Evolutionary conservation across 192 early-diverging fungal species (phyloP).

Genomic region (Phlyctochytrium planicorne): DNA sequence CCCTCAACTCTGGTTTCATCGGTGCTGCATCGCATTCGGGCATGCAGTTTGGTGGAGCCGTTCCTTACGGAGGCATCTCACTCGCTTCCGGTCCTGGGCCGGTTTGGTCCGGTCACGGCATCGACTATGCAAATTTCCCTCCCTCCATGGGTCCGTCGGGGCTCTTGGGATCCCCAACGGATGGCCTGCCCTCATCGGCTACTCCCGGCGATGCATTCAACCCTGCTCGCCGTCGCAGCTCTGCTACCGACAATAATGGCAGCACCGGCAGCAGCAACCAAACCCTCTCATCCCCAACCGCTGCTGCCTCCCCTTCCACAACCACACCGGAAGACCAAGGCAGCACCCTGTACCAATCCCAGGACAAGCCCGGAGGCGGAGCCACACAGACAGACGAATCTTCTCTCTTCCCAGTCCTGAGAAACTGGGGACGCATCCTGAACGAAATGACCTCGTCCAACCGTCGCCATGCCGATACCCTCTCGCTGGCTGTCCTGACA

Average conservation of each 20-base stretch:
- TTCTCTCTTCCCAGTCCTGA: slow-evolving; percentile 13
- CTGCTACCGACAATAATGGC: background rate
- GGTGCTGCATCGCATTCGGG: background rate
- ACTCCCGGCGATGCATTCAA: background rate
- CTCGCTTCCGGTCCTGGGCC: background rate
- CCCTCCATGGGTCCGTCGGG: background rate
- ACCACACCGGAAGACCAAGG: background rate
- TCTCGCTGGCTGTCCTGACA: slow-evolving; percentile 23
- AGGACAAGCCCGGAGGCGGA: background rate
- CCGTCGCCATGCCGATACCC: slow-evolving; percentile 32
- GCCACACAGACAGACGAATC: slow-evolving; percentile 19
- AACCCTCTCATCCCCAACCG: background rate
- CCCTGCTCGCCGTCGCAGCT: background rate
- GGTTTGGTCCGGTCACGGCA: background rate
- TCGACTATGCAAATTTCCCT: background rate
- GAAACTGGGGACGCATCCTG: slow-evolving; percentile 12
- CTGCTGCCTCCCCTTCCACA: background rate
- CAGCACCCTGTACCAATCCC: background rate
- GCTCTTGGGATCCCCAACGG: background rate
- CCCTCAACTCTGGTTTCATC: background rate
- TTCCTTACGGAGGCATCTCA: background rate
- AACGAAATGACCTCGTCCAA: slow-evolving; percentile 29
- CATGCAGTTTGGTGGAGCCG: background rate
- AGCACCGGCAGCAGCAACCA: background rate
- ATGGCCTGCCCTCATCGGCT: background rate